A percentile compares a stretch with the other conserved stretches of the same genome.
phyloP scores from a whole-genome alignment of 2,329 filamentous ascomycete genomes.

The Ascochyta fabae region DNA sequence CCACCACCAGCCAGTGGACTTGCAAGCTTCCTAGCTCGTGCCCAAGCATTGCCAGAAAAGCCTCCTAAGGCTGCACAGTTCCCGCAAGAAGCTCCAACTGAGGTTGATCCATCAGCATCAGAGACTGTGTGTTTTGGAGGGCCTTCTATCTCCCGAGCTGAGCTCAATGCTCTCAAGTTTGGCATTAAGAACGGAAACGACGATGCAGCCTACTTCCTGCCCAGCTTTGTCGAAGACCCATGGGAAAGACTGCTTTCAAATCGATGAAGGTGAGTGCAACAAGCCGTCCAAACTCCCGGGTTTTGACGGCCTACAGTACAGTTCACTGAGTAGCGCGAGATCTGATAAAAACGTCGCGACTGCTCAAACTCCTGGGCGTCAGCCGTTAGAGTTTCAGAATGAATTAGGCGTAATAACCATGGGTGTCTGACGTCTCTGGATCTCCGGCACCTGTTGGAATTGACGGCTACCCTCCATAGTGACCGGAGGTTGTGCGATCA shows the following conservation, averaged over 20 bases:
- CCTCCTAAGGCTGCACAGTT: slow-evolving; percentile 5
- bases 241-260: slow-evolving; percentile 57
- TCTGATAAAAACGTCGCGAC: not conserved
- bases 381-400: not conserved
- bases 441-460: not conserved
- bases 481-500: not conserved
- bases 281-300: not conserved
- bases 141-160: slow-evolving; percentile 30
- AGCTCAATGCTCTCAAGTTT: slow-evolving; percentile 47
- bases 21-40: slow-evolving; percentile 40
- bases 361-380: not conserved
- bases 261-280: slow-evolving; percentile 7
- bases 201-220: slow-evolving; percentile 73
- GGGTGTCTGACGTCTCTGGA: not conserved
- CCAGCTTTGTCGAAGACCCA: slow-evolving; percentile 73
- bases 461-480: no score
- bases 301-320: not conserved
- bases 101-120: slow-evolving; percentile 9
- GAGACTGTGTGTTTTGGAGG: slow-evolving; percentile 41
- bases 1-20: slow-evolving; percentile 32
- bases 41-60: slow-evolving; percentile 33
- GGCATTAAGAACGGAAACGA: slow-evolving; percentile 59
- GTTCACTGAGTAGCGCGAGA: not conserved
- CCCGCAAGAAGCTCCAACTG: not conserved
- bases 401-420: not conserved